Evolutionary conservation across 2,329 filamentous ascomycete species (phyloP).

Genomic region (Xylaria arbuscula): DNA sequence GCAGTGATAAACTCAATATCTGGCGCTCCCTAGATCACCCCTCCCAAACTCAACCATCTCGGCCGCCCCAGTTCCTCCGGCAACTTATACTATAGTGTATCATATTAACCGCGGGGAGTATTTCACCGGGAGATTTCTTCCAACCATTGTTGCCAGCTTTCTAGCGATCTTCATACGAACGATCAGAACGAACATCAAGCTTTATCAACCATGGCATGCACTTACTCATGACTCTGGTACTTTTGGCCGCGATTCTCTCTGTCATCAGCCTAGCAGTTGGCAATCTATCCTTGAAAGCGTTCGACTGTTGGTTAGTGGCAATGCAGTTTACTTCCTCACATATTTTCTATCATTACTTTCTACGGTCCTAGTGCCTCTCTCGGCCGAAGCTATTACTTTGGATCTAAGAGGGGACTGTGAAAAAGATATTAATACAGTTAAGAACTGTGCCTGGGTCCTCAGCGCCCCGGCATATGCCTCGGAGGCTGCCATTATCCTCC

Average conservation of each 20-base stretch:
- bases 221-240: conserved; percentile 49
- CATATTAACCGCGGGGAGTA: conserved; percentile 37
- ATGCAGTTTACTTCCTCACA: conserved; percentile 45
- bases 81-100: conserved; percentile 7
- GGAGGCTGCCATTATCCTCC: conserved; percentile 43
- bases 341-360: conserved; percentile 46
- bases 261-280: conserved; percentile 42
- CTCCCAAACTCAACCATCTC: no score
- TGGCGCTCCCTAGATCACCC: no score
- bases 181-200: conserved; percentile 41
- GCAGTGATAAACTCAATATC: no score
- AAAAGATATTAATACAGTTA: conserved; percentile 26
- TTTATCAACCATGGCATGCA: conserved; percentile 53
- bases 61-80: not conserved
- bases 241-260: conserved; percentile 48
- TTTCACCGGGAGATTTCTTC: conserved; percentile 42
- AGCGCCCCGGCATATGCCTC: conserved; percentile 44
- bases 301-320: conserved; percentile 40
- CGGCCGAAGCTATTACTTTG: conserved; percentile 48
- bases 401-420: conserved; percentile 46
- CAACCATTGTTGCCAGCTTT: conserved; percentile 39
- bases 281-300: conserved; percentile 40
- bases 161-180: conserved; percentile 41
- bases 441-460: conserved; percentile 48
- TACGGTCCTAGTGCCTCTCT: conserved; percentile 46